Evolutionary conservation across 2,329 filamentous ascomycete genomes (phyloP).

Genomic region (Zopfia rhizophila): DNA sequence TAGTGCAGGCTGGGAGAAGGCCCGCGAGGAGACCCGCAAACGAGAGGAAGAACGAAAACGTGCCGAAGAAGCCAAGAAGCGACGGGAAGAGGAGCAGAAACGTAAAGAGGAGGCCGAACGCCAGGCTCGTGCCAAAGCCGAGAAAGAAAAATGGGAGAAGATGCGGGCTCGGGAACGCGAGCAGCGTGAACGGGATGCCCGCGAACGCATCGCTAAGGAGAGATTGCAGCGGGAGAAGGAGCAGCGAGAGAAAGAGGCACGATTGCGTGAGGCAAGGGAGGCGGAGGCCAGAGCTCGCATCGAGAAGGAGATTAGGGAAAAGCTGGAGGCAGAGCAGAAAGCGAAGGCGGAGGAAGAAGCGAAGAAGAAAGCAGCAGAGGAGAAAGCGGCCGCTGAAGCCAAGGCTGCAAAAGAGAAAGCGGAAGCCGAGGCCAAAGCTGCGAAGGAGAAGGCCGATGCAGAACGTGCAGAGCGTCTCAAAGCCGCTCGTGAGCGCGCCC

Average conservation of each 20-base stretch:
- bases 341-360: slow-evolving; percentile 53
- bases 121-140: slow-evolving; percentile 56
- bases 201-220: slow-evolving; percentile 57
- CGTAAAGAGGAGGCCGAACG: slow-evolving; percentile 61
- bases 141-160: slow-evolving; percentile 64
- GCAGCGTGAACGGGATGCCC: slow-evolving; percentile 59
- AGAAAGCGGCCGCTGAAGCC: slow-evolving; percentile 43
- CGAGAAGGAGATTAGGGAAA: slow-evolving; percentile 56
- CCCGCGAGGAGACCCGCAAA: slow-evolving; percentile 67
- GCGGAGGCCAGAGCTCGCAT: slow-evolving; percentile 47
- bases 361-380: slow-evolving; percentile 48
- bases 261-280: slow-evolving; percentile 49
- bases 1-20: slow-evolving; percentile 18
- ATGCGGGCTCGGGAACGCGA: slow-evolving; percentile 60
- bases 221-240: slow-evolving; percentile 52
- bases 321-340: slow-evolving; percentile 52
- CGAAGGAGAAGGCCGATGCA: slow-evolving; percentile 45
- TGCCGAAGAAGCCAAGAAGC: slow-evolving; percentile 30
- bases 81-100: slow-evolving; percentile 52
- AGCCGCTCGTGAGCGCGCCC: slow-evolving; percentile 51
- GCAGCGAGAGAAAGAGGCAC: slow-evolving; percentile 53
- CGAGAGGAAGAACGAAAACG: slow-evolving; percentile 60
- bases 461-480: slow-evolving; percentile 49
- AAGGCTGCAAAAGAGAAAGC: slow-evolving; percentile 45
- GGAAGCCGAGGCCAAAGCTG: slow-evolving; percentile 41